Conservation (phyloP, 1,139 yeast species). For the Kodamaea sp. region DNA sequence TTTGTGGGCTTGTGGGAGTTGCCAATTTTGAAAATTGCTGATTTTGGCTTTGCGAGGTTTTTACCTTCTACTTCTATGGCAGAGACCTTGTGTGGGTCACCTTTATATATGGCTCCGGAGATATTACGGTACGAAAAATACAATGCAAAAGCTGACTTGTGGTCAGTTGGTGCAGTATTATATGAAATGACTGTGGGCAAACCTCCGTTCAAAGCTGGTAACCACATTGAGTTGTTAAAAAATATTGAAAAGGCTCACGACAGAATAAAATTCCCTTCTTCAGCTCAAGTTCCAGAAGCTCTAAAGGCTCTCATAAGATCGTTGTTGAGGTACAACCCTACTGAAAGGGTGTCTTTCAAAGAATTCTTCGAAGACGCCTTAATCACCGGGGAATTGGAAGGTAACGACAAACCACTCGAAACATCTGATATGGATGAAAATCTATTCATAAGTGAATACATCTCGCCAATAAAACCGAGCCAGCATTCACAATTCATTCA, state of each 20-base stretch:
- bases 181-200: constrained; percentile 94
- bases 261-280: constrained; percentile 69
- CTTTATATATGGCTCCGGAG: constrained; percentile 98
- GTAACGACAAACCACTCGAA: constrained; percentile 59
- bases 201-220: constrained; percentile 93
- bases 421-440: constrained; percentile 73
- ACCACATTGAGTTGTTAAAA: constrained; percentile 84
- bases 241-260: constrained; percentile 84
- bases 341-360: constrained; percentile 81
- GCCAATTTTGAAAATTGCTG: constrained; percentile 91
- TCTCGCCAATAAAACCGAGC: constrained; percentile 38
- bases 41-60: constrained; percentile 95
- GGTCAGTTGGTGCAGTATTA: constrained; percentile 97
- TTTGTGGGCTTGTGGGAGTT: constrained; percentile 83
- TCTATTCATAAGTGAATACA: constrained; percentile 81
- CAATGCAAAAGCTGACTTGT: constrained; percentile 93
- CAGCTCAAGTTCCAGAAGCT: constrained; percentile 59
- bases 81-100: constrained; percentile 96
- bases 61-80: constrained; percentile 92
- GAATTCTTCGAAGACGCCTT: constrained; percentile 78
- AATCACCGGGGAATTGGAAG: constrained; percentile 46
- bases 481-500: constrained; percentile 18
- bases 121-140: constrained; percentile 91
- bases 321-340: constrained; percentile 78
- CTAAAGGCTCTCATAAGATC: constrained; percentile 71